Evolutionary conservation across 257 asterid species (phyloP).

Genomic region (Capsicum baccatum): DNA sequence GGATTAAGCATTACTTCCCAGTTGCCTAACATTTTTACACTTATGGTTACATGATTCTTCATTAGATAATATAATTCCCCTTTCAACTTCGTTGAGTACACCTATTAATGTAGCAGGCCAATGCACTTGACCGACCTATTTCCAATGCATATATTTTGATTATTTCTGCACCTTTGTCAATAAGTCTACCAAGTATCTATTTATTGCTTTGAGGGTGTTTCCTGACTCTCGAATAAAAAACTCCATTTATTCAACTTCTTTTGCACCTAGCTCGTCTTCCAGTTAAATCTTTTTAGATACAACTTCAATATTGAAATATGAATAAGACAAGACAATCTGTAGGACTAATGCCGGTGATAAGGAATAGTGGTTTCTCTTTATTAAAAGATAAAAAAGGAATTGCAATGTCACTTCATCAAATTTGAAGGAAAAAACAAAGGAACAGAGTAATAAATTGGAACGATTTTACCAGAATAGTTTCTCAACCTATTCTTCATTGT

Average conservation of each 20-base stretch:
- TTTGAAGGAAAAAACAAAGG: neutral
- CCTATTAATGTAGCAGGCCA: neutral
- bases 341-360: neutral
- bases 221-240: neutral
- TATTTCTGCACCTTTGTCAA: conserved; percentile 12
- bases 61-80: conserved; percentile 12
- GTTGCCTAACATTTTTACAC: neutral
- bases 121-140: neutral
- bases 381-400: neutral
- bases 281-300: conserved; percentile 8
- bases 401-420: neutral
- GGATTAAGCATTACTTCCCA: neutral
- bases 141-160: neutral
- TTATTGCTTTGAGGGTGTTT: neutral
- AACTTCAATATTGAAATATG: neutral
- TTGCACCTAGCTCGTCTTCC: conserved; percentile 6
- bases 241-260: neutral
- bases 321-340: neutral
- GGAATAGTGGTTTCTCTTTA: neutral
- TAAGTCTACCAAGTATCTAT: neutral
- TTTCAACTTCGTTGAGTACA: neutral
- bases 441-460: neutral
- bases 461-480: conserved; percentile 3
- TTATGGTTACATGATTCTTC: neutral
- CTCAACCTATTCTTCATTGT: conserved; percentile 14